phyloP scores from a whole-genome alignment of 805 yeast species.

The Wickerhamomyces mucosus region DNA sequence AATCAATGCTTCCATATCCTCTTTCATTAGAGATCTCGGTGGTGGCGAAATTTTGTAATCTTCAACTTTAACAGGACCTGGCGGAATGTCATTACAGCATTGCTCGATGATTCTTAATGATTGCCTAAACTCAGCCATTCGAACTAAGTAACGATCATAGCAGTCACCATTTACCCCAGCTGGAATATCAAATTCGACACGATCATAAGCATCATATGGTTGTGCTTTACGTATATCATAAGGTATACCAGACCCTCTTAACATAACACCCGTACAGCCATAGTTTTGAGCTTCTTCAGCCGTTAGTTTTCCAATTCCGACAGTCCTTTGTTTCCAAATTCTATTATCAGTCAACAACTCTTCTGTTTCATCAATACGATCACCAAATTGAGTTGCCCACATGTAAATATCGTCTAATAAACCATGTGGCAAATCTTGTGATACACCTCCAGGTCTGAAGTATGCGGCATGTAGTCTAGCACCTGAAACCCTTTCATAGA shows the following conservation, averaged over 20 bases:
- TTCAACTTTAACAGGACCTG: slow-evolving; percentile 86
- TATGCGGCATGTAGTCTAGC: slow-evolving; percentile 86
- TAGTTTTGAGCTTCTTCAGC: slow-evolving; percentile 85
- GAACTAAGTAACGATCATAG: slow-evolving; percentile 77
- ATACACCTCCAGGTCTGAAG: slow-evolving; percentile 86
- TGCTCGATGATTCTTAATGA: slow-evolving; percentile 82
- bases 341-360: slow-evolving; percentile 85
- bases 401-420: slow-evolving; percentile 82
- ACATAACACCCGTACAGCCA: slow-evolving; percentile 78
- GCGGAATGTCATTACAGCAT: slow-evolving; percentile 86
- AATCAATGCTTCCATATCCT: slow-evolving; percentile 86
- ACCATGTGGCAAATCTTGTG: slow-evolving; percentile 82
- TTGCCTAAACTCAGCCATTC: slow-evolving; percentile 92
- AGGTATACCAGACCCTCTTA: slow-evolving; percentile 86
- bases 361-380: slow-evolving; percentile 83
- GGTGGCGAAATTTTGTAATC: slow-evolving; percentile 83
- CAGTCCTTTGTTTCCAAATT: slow-evolving; percentile 84
- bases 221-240: slow-evolving; percentile 78
- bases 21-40: slow-evolving; percentile 73
- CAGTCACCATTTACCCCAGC: slow-evolving; percentile 87
- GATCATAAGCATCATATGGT: slow-evolving; percentile 85
- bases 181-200: slow-evolving; percentile 78
- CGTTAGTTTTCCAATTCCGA: slow-evolving; percentile 68
- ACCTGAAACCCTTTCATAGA: slow-evolving; percentile 83
- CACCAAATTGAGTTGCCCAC: slow-evolving; percentile 97